These are phyloP conservation scores for Nepenthes alata DNA, from an alignment of 179 eudicot genomes.

Conservation along the genomic window DNA sequence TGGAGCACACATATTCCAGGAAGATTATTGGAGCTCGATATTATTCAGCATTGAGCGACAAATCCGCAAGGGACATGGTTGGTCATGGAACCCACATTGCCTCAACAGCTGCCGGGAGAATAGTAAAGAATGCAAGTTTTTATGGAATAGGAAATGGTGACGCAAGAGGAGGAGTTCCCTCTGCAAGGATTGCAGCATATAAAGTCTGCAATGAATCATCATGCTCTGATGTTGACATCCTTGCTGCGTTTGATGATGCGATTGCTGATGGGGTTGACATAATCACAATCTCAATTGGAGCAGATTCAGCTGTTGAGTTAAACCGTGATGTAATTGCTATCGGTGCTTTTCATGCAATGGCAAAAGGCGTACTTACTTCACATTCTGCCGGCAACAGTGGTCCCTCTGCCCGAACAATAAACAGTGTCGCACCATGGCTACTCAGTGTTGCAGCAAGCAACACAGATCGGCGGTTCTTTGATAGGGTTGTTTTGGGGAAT, in stretches of 20 bases:
- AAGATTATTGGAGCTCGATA: constrained; percentile 40
- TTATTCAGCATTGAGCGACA: neutral
- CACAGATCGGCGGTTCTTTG: constrained; percentile 14
- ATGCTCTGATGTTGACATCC: constrained; percentile 20
- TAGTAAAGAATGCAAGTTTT: constrained; percentile 19
- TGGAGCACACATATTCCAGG: constrained; percentile 35
- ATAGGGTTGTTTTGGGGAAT: constrained; percentile 21
- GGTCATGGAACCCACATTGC: constrained; percentile 58
- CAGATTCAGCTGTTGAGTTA: neutral
- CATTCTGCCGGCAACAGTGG: constrained; percentile 45
- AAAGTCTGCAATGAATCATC: constrained; percentile 26
- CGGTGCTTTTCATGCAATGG: constrained; percentile 46
- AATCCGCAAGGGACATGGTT: constrained; percentile 23
- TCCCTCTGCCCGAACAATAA: neutral
- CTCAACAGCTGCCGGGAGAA: constrained; percentile 41
- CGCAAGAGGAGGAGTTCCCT: constrained; percentile 43
- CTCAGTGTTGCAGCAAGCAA: constrained; percentile 43
- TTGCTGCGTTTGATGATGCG: constrained; percentile 59
- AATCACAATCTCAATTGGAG: constrained; percentile 33
- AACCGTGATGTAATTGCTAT: constrained; percentile 27
- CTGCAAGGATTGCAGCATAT: constrained; percentile 27
- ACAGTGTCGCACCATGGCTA: constrained; percentile 48
- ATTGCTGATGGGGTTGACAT: constrained; percentile 59
- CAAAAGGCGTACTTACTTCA: constrained; percentile 35
- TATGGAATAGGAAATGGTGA: constrained; percentile 31